Conservation (phyloP, 805 yeast species). For the Candida peoriensis region DNA sequence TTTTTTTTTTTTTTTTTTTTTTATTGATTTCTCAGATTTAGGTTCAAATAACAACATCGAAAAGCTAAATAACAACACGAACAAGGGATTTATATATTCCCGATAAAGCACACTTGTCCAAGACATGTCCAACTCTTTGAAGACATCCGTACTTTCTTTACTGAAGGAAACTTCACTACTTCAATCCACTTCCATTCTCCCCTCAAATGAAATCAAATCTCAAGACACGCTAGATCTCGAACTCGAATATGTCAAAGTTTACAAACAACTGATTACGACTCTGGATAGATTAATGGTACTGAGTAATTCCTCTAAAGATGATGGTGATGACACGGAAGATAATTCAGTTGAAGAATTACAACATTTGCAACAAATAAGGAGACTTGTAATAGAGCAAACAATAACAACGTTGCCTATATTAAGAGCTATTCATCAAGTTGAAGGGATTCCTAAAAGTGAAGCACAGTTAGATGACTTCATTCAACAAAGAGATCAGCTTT, state of each 20-base stretch:
- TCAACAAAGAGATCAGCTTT: conserved; percentile 12
- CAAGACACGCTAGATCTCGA: background rate
- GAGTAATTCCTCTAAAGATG: too few relatives aligned
- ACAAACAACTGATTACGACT: conserved; percentile 14
- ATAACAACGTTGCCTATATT: conserved; percentile 17
- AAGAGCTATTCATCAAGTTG: conserved; percentile 23
- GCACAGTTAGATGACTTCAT: conserved; percentile 9
- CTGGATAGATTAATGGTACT: conserved; percentile 35
- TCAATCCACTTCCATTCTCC: too few relatives aligned
- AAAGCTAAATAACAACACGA: too few relatives aligned
- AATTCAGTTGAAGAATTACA: background rate
- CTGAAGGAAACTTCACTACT: background rate
- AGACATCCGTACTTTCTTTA: background rate
- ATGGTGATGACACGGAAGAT: background rate
- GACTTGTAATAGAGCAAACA: conserved; percentile 13
- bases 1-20: background rate
- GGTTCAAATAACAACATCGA: too few relatives aligned
- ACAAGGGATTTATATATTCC: background rate
- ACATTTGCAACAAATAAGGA: conserved; percentile 5
- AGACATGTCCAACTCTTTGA: background rate
- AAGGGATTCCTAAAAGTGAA: conserved; percentile 18
- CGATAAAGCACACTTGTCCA: background rate
- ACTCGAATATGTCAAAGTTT: conserved; percentile 25
- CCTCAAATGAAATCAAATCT: background rate
- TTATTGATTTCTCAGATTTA: too few relatives aligned